Evolutionary conservation across 2,329 filamentous ascomycete species (phyloP).

Genomic region (Thelonectria blattea): DNA sequence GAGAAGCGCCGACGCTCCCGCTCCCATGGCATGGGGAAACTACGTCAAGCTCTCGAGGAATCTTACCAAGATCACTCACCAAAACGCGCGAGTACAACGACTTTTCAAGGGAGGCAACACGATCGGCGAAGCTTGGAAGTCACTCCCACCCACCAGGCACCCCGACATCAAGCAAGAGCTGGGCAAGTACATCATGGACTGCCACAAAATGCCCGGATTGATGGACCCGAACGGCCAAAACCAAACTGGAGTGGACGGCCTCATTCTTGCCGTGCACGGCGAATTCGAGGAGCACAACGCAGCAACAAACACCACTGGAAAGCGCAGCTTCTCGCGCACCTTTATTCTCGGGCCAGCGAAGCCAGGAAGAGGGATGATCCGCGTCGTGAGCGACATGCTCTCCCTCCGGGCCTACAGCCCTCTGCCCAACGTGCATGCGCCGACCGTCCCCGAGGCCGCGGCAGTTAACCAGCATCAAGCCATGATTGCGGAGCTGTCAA

Average conservation of each 20-base stretch:
- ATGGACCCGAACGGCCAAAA: constrained; percentile 71
- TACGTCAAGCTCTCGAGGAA: constrained; percentile 84
- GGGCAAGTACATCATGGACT: constrained; percentile 83
- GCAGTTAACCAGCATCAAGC: constrained; percentile 63
- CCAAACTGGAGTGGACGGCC: constrained; percentile 72
- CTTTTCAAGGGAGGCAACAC: constrained; percentile 67
- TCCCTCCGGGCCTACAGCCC: constrained; percentile 70
- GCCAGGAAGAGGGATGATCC: constrained; percentile 66
- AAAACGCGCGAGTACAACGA: constrained; percentile 66
- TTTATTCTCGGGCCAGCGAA: constrained; percentile 80
- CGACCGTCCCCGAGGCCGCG: constrained; percentile 34
- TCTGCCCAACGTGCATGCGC: constrained; percentile 52
- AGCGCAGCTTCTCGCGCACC: constrained; percentile 81
- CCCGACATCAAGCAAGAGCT: constrained; percentile 71
- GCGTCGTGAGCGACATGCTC: constrained; percentile 82
- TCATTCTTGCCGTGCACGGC: constrained; percentile 80
- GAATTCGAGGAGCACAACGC: constrained; percentile 79
- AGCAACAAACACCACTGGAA: constrained; percentile 60
- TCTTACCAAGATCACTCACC: constrained; percentile 70
- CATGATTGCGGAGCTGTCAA: constrained; percentile 76
- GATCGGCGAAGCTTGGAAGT: constrained; percentile 72
- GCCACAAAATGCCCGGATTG: constrained; percentile 74
- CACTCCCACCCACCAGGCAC: constrained; percentile 75
- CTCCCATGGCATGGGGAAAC: constrained; percentile 67
- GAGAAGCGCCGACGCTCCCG: constrained; percentile 53